These are phyloP conservation scores for Nakaseomyces delphensis DNA, from an alignment of 1,139 yeast genomes.

Conservation along the genomic window DNA sequence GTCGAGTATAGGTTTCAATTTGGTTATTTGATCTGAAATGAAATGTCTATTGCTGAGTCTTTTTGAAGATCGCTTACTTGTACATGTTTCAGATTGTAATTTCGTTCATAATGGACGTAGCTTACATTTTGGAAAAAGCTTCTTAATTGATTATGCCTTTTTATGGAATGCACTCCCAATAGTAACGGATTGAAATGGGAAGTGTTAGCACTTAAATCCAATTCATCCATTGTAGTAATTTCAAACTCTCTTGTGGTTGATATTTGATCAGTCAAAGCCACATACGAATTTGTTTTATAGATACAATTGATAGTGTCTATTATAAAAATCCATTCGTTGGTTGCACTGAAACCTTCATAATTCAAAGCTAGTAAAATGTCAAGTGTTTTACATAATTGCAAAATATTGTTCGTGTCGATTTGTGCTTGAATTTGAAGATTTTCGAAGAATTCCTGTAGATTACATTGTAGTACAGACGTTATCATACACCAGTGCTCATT, in stretches of 20 bases:
- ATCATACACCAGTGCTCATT: constrained; percentile 65
- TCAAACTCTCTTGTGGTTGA: constrained; percentile 36
- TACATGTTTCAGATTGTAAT: constrained; percentile 46
- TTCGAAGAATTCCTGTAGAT: constrained; percentile 40
- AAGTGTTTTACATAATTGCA: constrained; percentile 64
- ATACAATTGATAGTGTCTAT: constrained; percentile 62
- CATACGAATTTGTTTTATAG: constrained; percentile 33
- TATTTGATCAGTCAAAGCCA: constrained; percentile 44
- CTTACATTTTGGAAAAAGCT: constrained; percentile 66
- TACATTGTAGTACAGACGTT: constrained; percentile 48
- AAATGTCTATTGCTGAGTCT: constrained; percentile 52
- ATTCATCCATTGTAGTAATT: constrained; percentile 15
- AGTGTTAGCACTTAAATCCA: constrained; percentile 21
- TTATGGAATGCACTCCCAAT: constrained; percentile 37
- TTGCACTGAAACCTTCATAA: constrained; percentile 69
- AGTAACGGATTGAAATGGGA: constrained; percentile 40
- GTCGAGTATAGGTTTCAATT: too few species aligned
- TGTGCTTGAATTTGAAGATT: constrained; percentile 33
- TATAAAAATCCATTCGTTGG: constrained; percentile 75
- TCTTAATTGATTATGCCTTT: constrained; percentile 39
- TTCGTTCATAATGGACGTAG: constrained; percentile 63
- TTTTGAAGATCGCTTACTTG: constrained; percentile 44
- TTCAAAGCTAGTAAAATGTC: constrained; percentile 63
- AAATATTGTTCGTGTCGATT: constrained; percentile 38
- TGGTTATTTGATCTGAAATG: constrained; percentile 19